Evolutionary conservation across 2,329 filamentous ascomycete species (phyloP).

Genomic region (Cercospora citrullina): DNA sequence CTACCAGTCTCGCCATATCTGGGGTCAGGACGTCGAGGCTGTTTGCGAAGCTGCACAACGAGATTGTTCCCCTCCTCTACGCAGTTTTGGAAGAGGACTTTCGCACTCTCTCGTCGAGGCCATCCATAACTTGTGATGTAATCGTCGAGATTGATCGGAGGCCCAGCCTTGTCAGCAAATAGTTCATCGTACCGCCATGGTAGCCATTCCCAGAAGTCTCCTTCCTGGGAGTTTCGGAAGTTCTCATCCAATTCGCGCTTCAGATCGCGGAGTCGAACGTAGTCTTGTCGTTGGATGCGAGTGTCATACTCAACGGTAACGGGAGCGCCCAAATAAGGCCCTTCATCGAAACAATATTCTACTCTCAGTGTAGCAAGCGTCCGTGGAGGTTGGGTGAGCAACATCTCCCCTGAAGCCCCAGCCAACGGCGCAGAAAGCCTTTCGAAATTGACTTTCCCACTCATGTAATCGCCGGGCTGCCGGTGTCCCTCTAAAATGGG

Average conservation of each 20-base stretch:
- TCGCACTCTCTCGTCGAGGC: not conserved
- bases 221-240: not conserved
- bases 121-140: constrained; percentile 6
- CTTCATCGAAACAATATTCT: constrained; percentile 3
- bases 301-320: not conserved
- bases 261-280: not conserved
- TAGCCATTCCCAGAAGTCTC: constrained; percentile 10
- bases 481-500: not conserved
- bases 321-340: not conserved
- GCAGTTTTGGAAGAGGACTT: not conserved
- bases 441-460: not conserved
- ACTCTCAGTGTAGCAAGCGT: not conserved
- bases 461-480: no score
- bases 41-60: not conserved
- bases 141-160: not conserved
- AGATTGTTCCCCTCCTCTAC: not conserved
- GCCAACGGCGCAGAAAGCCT: not conserved
- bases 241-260: not conserved
- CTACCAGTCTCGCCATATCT: not conserved
- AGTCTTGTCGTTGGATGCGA: not conserved
- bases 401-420: not conserved
- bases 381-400: constrained; percentile 1
- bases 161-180: not conserved
- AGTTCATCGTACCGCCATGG: not conserved
- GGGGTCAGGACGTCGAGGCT: not conserved